Conservation (phyloP, 805 yeast genomes). For the Naumovozyma dairenensis region DNA sequence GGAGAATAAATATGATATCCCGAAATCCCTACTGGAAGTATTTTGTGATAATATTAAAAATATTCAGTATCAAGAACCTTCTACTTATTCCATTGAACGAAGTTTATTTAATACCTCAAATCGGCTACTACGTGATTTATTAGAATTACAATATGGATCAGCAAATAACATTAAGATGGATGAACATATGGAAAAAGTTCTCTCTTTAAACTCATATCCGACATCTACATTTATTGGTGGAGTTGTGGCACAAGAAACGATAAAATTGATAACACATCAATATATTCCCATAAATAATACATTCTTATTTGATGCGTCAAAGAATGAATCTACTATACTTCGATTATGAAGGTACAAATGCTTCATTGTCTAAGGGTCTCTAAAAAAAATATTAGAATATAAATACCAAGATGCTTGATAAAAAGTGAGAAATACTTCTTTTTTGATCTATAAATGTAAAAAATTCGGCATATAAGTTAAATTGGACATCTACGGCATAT, state of each 20-base stretch:
- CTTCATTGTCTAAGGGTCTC: too few species aligned
- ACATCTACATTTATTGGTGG: slow-evolving; percentile 62
- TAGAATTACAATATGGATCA: not conserved
- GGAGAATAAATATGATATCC: not conserved
- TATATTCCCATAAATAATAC: slow-evolving; percentile 69
- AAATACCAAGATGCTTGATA: too few species aligned
- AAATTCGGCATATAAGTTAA: too few species aligned
- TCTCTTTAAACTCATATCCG: slow-evolving; percentile 8
- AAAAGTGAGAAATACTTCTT: too few species aligned
- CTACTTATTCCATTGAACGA: not conserved
- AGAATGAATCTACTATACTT: slow-evolving; percentile 38
- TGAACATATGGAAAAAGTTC: too few species aligned
- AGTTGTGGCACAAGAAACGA: slow-evolving; percentile 71
- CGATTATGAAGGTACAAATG: slow-evolving; percentile 22
- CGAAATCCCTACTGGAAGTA: not conserved
- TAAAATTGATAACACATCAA: slow-evolving; percentile 69
- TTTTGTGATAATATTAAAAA: slow-evolving; percentile 22
- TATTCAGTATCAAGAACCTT: slow-evolving; percentile 33
- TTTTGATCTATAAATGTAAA: too few species aligned
- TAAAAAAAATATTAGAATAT: too few species aligned
- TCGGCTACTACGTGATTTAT: not conserved
- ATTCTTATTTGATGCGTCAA: slow-evolving; percentile 63
- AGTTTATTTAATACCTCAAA: not conserved
- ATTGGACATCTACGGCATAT: too few species aligned
- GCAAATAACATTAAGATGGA: too few species aligned